Base-by-base conservation (phyloP, 441 rosid species). In the Rhodomyrtus psidioides region DNA sequence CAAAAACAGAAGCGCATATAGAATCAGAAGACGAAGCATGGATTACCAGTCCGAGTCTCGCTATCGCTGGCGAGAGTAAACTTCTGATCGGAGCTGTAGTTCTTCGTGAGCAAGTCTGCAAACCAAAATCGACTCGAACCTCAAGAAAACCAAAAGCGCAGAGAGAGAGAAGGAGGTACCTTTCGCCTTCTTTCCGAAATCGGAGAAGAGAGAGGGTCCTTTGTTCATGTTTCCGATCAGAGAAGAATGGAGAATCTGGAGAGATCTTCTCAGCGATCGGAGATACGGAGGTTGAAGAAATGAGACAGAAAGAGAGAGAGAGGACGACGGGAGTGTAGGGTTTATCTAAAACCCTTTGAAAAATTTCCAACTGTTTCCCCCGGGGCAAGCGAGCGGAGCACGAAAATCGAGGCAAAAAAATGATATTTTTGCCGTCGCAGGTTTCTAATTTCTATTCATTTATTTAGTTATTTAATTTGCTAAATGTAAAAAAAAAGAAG, bases 81-180 rank as follows among this genome's bases (percentile, higher is more conserved):
- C 59, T 42, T 87, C 89, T 88, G 90, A 84, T 91, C 89, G 75
- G 85, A 44, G 86, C 56, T 26, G 86, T 89, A 92, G 86, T 88
- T 93, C 85, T 87, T 89, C n/a, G 56, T 62, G 16, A 92, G 91
- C 86, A 89, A 84, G 85, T 87, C 94, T 91, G 90, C 83, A 65
- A 74, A 57, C 26, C 28, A 26, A 5, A 44, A 46, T 83, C 79
- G 27, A 74, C 58, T 58, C 49, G 60, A 83, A 82, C 82, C 12
- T 3, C 4, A 15, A 53, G 8, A 12, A 12, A 74, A 70, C 81
- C 53, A 55, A 15, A 28, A n/a, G 30, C 3, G 42, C 23, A 44
- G 42, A 83, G 27, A 62, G 65, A 83, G 9, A 27, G 44, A 28
- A 30, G 13, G 14, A 21, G n/a, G 53, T 60, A 92, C 94, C 94